phyloP scores from a whole-genome alignment of 768 basidiomycete genomes.

The Collybiopsis luxurians region DNA sequence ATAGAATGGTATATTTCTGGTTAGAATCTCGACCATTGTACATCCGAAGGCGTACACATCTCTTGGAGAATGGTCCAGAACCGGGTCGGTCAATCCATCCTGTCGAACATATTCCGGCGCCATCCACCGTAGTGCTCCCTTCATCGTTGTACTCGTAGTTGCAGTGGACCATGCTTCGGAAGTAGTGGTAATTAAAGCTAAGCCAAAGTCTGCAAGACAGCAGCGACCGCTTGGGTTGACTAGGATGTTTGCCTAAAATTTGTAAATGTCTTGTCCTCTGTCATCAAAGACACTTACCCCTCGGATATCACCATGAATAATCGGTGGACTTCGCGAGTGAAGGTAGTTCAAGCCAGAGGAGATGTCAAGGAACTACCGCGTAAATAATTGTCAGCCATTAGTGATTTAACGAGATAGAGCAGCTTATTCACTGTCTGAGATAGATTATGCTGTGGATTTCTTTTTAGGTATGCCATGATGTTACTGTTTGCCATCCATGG shows the following conservation, averaged over 20 bases:
- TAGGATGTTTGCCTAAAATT: slow-evolving; percentile 1
- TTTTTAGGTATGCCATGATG: slow-evolving; percentile 19
- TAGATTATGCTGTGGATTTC: slow-evolving; percentile 12
- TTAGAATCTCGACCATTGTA: not conserved
- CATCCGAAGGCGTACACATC: not conserved
- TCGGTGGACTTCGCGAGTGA: slow-evolving; percentile 1
- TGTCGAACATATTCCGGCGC: not conserved
- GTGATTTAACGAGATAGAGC: not conserved
- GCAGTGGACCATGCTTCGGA: not conserved
- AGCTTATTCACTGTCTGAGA: slow-evolving; percentile 19
- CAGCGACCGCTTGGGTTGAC: not conserved
- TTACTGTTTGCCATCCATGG: slow-evolving; percentile 31
- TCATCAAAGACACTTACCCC: slow-evolving; percentile 9
- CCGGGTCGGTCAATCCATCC: not conserved
- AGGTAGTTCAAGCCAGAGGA: slow-evolving; percentile 7
- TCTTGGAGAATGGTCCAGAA: not conserved
- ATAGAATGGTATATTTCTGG: not conserved
- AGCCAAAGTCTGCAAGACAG: slow-evolving; percentile 5
- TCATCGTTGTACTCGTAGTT: not conserved
- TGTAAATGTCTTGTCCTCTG: not conserved
- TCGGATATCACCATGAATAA: slow-evolving; percentile 11
- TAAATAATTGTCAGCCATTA: not conserved
- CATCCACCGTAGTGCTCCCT: not conserved
- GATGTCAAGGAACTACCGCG: slow-evolving; percentile 5
- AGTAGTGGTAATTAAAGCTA: not conserved